Percentiles rank a stretch among this genome's conserved stretches.
phyloP scores from a whole-genome alignment of 2,329 filamentous ascomycete species.

The Didymella keratinophila region DNA sequence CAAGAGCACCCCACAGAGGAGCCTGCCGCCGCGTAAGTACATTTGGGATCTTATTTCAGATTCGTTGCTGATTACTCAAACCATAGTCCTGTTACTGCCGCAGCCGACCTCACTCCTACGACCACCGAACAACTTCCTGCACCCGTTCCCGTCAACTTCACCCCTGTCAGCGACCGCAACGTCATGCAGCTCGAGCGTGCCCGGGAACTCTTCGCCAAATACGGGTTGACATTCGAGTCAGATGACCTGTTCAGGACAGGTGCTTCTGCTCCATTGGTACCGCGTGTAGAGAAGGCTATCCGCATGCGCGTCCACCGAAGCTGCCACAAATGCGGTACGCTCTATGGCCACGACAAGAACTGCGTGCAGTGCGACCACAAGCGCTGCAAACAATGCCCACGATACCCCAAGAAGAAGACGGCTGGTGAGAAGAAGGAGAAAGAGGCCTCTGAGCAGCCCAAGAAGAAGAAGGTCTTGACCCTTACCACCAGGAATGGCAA shows the following conservation, averaged over 20 bases:
- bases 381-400: conserved; percentile 81
- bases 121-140: conserved; percentile 7
- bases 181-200: conserved; percentile 51
- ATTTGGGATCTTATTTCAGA: background rate
- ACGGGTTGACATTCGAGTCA: conserved; percentile 53
- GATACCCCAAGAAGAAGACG: conserved; percentile 72
- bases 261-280: conserved; percentile 40
- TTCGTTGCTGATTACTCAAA: background rate
- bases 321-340: conserved; percentile 81
- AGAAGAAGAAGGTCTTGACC: conserved; percentile 62
- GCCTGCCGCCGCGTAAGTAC: conserved; percentile 17
- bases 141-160: conserved; percentile 8
- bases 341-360: conserved; percentile 75
- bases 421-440: conserved; percentile 44
- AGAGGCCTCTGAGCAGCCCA: conserved; percentile 57
- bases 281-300: conserved; percentile 76
- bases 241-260: conserved; percentile 47
- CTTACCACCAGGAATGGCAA: conserved; percentile 71
- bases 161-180: conserved; percentile 38
- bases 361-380: conserved; percentile 80
- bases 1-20: conserved; percentile 2
- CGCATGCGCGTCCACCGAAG: conserved; percentile 79
- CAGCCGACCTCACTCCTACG: conserved; percentile 9
- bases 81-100: conserved; percentile 1
- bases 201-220: conserved; percentile 53